phyloP scores from a whole-genome alignment of 768 basidiomycete species.

The Austroboletus festivus region DNA sequence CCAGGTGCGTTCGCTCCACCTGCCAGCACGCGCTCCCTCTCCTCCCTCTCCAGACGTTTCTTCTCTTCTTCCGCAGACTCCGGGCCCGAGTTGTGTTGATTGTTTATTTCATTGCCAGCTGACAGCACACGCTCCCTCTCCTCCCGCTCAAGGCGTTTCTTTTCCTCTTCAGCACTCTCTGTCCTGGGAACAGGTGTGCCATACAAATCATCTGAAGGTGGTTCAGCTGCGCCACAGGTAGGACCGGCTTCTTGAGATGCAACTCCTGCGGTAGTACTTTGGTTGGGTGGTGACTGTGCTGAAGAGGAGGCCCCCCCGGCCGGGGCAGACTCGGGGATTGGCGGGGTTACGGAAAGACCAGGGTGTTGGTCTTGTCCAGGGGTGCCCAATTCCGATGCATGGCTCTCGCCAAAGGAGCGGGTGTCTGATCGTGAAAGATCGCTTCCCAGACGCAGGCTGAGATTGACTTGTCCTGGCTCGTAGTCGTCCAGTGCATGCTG shows the following conservation, averaged over 20 bases:
- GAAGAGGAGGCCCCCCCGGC: constrained; percentile 7
- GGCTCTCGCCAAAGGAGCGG: constrained; percentile 81
- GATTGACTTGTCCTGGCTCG: constrained; percentile 59
- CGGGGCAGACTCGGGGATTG: constrained; percentile 25
- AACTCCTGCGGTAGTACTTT: constrained; percentile 22
- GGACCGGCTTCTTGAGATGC: constrained; percentile 30
- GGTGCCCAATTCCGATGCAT: constrained; percentile 66
- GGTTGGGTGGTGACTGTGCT: constrained; percentile 17
- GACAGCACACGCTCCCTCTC: constrained; percentile 47
- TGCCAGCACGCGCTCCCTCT: constrained; percentile 51
- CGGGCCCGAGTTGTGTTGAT: constrained; percentile 9
- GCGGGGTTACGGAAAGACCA: constrained; percentile 43
- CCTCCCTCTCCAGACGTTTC: constrained; percentile 60
- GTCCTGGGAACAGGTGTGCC: constrained; percentile 27
- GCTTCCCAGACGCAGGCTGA: constrained; percentile 43
- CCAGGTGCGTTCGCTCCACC: constrained; percentile 8
- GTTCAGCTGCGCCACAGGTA: constrained; percentile 26
- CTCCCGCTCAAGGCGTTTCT: constrained; percentile 53
- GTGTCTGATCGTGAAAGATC: constrained; percentile 72
- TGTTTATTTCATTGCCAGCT: constrained; percentile 9
- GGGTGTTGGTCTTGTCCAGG: constrained; percentile 29
- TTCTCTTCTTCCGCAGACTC: constrained; percentile 66
- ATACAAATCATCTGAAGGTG: constrained; percentile 30
- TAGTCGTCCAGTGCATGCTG: constrained; percentile 80
- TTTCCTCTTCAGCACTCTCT: constrained; percentile 65